Evolutionary conservation across 2,329 filamentous ascomycete species (phyloP).

Genomic region (Nemania diffusa): DNA sequence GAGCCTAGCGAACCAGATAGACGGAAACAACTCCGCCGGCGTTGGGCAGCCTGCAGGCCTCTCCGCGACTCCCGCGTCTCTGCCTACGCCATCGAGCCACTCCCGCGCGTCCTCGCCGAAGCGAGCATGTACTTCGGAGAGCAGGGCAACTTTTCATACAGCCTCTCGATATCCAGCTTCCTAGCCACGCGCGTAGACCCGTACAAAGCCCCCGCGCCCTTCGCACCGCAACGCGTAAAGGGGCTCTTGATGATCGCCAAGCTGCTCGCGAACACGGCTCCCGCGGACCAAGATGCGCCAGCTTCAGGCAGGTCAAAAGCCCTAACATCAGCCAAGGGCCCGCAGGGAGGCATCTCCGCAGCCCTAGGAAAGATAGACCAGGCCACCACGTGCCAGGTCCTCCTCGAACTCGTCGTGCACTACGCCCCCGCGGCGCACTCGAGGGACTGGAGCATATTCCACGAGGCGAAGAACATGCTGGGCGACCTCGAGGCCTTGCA

Average conservation of each 20-base stretch:
- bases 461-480: constrained; percentile 59
- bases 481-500: constrained; percentile 59
- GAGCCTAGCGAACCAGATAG: constrained; percentile 25
- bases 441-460: constrained; percentile 58
- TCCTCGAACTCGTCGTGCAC: constrained; percentile 60
- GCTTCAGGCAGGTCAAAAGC: constrained; percentile 35
- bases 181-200: constrained; percentile 60
- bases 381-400: constrained; percentile 63
- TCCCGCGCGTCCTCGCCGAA: constrained; percentile 58
- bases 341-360: constrained; percentile 39
- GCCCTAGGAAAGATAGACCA: constrained; percentile 60
- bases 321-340: not conserved
- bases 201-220: constrained; percentile 61
- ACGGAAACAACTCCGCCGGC: constrained; percentile 45
- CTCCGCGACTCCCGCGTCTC: constrained; percentile 53
- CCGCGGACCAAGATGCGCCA: constrained; percentile 35
- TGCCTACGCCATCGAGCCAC: constrained; percentile 62
- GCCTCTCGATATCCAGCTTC: constrained; percentile 61
- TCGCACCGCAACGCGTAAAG: constrained; percentile 62
- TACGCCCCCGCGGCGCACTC: constrained; percentile 56
- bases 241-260: constrained; percentile 63
- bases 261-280: constrained; percentile 61
- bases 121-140: constrained; percentile 59
- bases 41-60: constrained; percentile 54
- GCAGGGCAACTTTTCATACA: constrained; percentile 54